phyloP scores from a whole-genome alignment of 352 stramenopile genomes.

The Phytophthora citricola region DNA sequence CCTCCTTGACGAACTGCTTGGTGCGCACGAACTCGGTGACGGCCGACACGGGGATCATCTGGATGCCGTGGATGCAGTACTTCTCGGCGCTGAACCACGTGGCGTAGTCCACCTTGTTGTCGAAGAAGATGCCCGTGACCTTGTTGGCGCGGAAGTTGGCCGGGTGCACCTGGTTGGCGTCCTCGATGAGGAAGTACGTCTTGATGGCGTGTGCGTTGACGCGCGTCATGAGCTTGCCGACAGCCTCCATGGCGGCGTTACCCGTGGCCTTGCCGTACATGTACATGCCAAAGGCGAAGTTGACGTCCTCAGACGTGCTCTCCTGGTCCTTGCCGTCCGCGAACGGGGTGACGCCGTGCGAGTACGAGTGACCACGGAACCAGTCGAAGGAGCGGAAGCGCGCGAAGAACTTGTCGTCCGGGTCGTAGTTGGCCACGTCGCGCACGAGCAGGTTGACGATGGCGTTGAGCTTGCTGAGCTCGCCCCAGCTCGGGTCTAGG shows the following conservation, averaged over 20 bases:
- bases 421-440: slow-evolving; percentile 62
- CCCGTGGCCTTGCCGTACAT: slow-evolving; percentile 58
- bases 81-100: slow-evolving; percentile 82
- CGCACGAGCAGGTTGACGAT: slow-evolving; percentile 51
- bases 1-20: slow-evolving; percentile 59
- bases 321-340: slow-evolving; percentile 77
- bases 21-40: slow-evolving; percentile 67
- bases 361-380: slow-evolving; percentile 77
- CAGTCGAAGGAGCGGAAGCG: slow-evolving; percentile 72
- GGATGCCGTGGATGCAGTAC: slow-evolving; percentile 82
- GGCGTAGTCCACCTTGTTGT: slow-evolving; percentile 83
- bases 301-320: slow-evolving; percentile 72
- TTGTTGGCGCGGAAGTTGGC: slow-evolving; percentile 64
- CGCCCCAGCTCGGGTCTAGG: slow-evolving; percentile 51
- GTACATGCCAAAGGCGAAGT: slow-evolving; percentile 63
- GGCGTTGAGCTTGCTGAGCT: slow-evolving; percentile 46
- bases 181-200: slow-evolving; percentile 69
- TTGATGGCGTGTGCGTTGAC: slow-evolving; percentile 60
- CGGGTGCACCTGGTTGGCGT: slow-evolving; percentile 57
- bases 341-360: slow-evolving; percentile 66
- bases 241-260: slow-evolving; percentile 36
- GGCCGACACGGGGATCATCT: slow-evolving; percentile 79
- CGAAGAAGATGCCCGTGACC: slow-evolving; percentile 77
- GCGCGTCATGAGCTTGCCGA: slow-evolving; percentile 59
- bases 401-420: slow-evolving; percentile 53